A percentile compares a stretch with the other conserved stretches of the same genome.
phyloP scores from a whole-genome alignment of 2,329 filamentous ascomycete species.

The Exserohilum rostratum region DNA sequence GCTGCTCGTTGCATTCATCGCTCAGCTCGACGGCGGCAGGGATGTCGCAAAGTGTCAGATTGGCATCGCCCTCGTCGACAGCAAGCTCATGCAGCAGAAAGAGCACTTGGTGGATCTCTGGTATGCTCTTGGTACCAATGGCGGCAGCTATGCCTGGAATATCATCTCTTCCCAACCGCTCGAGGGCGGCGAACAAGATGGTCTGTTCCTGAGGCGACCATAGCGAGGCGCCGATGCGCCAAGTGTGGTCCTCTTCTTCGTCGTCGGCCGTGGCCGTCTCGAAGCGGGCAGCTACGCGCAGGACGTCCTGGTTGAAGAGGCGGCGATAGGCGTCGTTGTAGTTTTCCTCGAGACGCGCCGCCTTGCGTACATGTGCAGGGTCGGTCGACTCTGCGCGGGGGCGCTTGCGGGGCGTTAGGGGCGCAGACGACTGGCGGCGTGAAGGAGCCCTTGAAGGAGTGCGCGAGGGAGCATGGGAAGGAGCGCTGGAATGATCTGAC shows the following conservation, averaged over 20 bases:
- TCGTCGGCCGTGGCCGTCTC: slow-evolving; percentile 1
- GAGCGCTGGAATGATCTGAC: slow-evolving; percentile 2
- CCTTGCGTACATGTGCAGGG: slow-evolving; percentile 21
- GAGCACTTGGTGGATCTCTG: slow-evolving; percentile 76
- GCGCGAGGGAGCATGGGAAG: too few species aligned
- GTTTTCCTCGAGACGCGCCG: slow-evolving; percentile 43
- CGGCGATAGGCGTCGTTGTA: slow-evolving; percentile 54
- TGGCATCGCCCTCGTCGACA: slow-evolving; percentile 44
- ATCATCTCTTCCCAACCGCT: slow-evolving; percentile 68
- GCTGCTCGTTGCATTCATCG: slow-evolving; percentile 65
- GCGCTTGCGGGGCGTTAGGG: slow-evolving; percentile 31
- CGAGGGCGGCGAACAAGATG: slow-evolving; percentile 69
- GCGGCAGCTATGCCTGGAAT: slow-evolving; percentile 65
- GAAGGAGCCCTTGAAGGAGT: slow-evolving; percentile 8
- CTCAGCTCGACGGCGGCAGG: slow-evolving; percentile 77
- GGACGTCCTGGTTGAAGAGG: slow-evolving; percentile 43
- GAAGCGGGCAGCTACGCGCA: slow-evolving; percentile 25
- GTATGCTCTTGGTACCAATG: slow-evolving; percentile 72
- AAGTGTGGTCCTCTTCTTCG: slow-evolving; percentile 37
- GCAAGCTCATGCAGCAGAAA: slow-evolving; percentile 62
- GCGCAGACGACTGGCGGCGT: slow-evolving; percentile 20
- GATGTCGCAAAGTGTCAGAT: slow-evolving; percentile 60
- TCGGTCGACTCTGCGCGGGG: slow-evolving; percentile 29
- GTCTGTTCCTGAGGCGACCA: slow-evolving; percentile 78
- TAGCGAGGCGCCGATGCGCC: slow-evolving; percentile 70